Evolutionary conservation across 31 red algal species (phyloP).

Genomic region (Asparagopsis taxiformis): DNA sequence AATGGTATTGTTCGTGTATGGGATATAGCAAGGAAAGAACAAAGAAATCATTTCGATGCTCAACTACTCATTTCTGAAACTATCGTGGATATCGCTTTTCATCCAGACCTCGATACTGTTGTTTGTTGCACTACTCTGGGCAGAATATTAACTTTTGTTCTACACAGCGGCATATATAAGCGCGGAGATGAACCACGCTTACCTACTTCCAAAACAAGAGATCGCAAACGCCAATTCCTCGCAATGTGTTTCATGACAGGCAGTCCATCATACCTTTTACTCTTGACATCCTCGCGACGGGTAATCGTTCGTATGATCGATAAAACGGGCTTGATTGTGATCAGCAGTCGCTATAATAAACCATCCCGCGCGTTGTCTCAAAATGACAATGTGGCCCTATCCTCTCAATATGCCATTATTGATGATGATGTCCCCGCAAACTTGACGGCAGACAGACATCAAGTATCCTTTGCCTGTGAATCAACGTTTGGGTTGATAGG

Average conservation of each 20-base stretch:
- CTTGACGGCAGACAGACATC: background rate
- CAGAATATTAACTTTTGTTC: slow-evolving; percentile 35
- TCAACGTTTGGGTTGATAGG: slow-evolving; percentile 55
- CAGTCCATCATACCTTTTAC: slow-evolving; percentile 21
- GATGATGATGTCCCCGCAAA: background rate
- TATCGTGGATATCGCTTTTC: slow-evolving; percentile 37
- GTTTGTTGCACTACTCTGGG: slow-evolving; percentile 35
- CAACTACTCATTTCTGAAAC: slow-evolving; percentile 52
- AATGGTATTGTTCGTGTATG: slow-evolving; percentile 67
- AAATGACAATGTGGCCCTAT: background rate
- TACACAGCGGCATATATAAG: slow-evolving; percentile 7
- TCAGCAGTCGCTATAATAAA: slow-evolving; percentile 42
- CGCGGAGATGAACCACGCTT: slow-evolving; percentile 27
- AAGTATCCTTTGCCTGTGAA: slow-evolving; percentile 16
- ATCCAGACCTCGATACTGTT: slow-evolving; percentile 33
- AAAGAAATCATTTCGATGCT: slow-evolving; percentile 39
- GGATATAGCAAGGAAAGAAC: slow-evolving; percentile 39
- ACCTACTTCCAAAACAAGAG: slow-evolving; percentile 22
- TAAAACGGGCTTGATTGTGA: slow-evolving; percentile 18
- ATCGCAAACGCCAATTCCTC: slow-evolving; percentile 34
- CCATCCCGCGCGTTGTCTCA: slow-evolving; percentile 17
- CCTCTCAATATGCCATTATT: background rate
- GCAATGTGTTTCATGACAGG: slow-evolving; percentile 51
- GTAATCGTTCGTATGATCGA: slow-evolving; percentile 44
- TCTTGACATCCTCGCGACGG: slow-evolving; percentile 38